These are phyloP conservation scores for Nematocida ironsii DNA, from an alignment of 371 early-diverging fungal genomes.

Conservation along the genomic window DNA sequence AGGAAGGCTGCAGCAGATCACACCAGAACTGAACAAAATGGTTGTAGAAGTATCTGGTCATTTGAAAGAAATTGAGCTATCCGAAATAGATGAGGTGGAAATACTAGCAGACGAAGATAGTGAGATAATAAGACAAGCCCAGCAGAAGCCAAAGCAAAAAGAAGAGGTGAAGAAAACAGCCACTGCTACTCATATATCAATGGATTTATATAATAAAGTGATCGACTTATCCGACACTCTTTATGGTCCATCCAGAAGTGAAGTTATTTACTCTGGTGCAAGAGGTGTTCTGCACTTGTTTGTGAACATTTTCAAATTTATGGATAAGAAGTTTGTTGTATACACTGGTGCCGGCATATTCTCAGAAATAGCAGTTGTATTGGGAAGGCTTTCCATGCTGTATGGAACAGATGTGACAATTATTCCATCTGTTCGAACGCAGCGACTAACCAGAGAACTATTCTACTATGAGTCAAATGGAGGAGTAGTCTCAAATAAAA, in stretches of 20 bases:
- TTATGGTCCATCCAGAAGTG: conserved; percentile 39
- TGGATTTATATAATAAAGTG: conserved; percentile 4
- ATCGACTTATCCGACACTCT: conserved; percentile 40
- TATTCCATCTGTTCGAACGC: conserved; percentile 16
- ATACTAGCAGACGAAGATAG: conserved; percentile 45
- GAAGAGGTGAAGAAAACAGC: neutral
- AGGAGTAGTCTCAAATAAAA: conserved; percentile 5
- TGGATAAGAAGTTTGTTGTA: conserved; percentile 40
- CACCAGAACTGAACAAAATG: conserved; percentile 28
- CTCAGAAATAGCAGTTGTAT: conserved; percentile 44
- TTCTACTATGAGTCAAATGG: conserved; percentile 44
- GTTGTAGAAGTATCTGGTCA: conserved; percentile 13
- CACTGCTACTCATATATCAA: conserved; percentile 4
- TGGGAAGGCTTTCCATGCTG: conserved; percentile 38
- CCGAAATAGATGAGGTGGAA: conserved; percentile 52
- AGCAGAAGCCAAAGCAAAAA: conserved; percentile 28
- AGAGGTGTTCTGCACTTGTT: conserved; percentile 44
- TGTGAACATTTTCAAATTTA: conserved; percentile 41
- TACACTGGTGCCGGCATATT: conserved; percentile 41
- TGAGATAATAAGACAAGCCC: neutral
- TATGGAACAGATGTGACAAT: conserved; percentile 40
- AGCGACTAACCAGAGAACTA: conserved; percentile 28
- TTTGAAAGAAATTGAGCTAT: conserved; percentile 13
- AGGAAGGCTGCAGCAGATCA: conserved; percentile 45
- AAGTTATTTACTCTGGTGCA: conserved; percentile 48